Conservation (phyloP, 2,329 filamentous ascomycete species). For the Aspergillus phoenicis region DNA sequence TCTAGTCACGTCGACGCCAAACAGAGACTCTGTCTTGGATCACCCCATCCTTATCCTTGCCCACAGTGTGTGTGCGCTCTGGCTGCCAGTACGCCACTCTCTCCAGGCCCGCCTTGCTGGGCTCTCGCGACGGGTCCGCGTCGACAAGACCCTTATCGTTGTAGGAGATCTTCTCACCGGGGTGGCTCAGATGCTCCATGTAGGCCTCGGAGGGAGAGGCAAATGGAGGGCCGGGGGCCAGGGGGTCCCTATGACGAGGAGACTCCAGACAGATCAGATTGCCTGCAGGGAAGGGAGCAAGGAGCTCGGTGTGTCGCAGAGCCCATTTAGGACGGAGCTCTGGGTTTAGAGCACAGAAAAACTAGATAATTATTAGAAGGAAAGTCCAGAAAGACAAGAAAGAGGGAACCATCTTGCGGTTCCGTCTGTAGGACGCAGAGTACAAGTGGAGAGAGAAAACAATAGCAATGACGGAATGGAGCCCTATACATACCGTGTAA, state of each 20-base stretch:
- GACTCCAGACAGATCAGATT: constrained; percentile 71
- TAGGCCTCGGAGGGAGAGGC: constrained; percentile 70
- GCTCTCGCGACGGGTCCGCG: constrained; percentile 50
- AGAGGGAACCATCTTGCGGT: too few relatives aligned
- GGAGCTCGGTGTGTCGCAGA: constrained; percentile 55
- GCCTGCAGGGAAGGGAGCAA: constrained; percentile 50
- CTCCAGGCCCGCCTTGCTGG: constrained; percentile 41
- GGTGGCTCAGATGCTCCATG: constrained; percentile 67
- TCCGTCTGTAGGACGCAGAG: too few relatives aligned
- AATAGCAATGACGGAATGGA: too few relatives aligned
- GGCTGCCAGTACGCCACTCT: constrained; percentile 59
- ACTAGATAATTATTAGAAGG: constrained; percentile 42
- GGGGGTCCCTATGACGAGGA: constrained; percentile 69
- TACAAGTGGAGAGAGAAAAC: too few relatives aligned
- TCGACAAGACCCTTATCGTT: constrained; percentile 35
- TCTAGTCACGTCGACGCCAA: constrained; percentile 42
- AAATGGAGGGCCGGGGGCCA: constrained; percentile 71
- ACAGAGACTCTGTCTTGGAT: constrained; percentile 46
- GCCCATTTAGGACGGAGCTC: constrained; percentile 59
- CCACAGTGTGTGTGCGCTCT: constrained; percentile 57
- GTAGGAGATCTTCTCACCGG: constrained; percentile 66
- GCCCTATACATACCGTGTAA: constrained; percentile 55
- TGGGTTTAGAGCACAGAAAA: constrained; percentile 61
- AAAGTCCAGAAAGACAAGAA: too few relatives aligned
- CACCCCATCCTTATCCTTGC: constrained; percentile 47